Base-by-base conservation (phyloP, 345 rosid genomes). In the Linum lewisii region DNA sequence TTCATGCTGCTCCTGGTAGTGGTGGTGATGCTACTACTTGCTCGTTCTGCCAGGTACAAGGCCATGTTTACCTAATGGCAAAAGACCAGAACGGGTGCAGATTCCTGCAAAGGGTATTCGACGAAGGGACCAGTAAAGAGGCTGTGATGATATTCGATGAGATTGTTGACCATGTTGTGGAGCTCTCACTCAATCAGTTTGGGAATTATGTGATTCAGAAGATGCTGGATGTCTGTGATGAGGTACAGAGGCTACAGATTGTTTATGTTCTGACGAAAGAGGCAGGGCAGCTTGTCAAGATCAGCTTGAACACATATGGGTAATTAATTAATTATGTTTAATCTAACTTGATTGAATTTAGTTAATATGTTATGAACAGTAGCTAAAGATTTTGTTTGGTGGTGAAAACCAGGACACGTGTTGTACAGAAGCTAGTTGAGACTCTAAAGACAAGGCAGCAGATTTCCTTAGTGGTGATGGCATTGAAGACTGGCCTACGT, bases 341-440 rank as follows among this genome's bases (percentile, higher is more conserved):
- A n/a, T n/a, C n/a, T n/a, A n/a, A n/a, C n/a, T n/a, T n/a, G n/a
- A n/a, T n/a, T n/a, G n/a, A n/a, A n/a, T n/a, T n/a, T n/a, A n/a
- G n/a, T n/a, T n/a, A n/a, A n/a, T n/a, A n/a, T n/a, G n/a, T n/a
- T n/a, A n/a, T n/a, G n/a, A n/a, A 29, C 34, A 4, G 56, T 52
- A 11, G 47, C 47, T 16, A 11, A 7, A 4, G 34, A 8, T 29
- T 42, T 1, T 42, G 47, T 0, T 11, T n/a, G n/a, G n/a, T n/a
- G n/a, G n/a, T n/a, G n/a, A 42, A 42, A 42, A 25, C 26, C 86
- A 84, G 87, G 24, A 82, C 85, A 49, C 79, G 90, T 24, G 90
- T 77, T 25, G 75, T 82, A 0, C 91, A 84, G 72, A 80, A 71
- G 75, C 42, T 84, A 62, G 74, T 84, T 38, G 82, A 73, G 81